phyloP scores from a whole-genome alignment of 169 alveolate genomes.

The Plasmodium ovale region DNA sequence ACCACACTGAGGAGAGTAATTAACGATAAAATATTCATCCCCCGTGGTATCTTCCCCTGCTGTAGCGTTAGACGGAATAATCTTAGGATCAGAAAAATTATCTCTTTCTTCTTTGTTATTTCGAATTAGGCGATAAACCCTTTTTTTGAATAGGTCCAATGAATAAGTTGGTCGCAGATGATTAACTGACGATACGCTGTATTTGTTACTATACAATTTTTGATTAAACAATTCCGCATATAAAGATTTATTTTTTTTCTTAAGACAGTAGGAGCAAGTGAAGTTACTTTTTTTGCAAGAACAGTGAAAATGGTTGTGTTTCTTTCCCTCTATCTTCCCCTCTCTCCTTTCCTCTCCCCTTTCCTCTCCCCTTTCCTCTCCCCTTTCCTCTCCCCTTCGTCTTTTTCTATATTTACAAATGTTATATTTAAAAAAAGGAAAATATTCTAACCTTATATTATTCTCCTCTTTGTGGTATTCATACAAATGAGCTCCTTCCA shows the following conservation, averaged over 20 bases:
- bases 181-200: neutral
- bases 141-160: neutral
- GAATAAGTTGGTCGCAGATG: neutral
- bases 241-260: neutral
- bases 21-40: neutral
- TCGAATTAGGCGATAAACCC: neutral
- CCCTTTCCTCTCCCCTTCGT: neutral
- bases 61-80: neutral
- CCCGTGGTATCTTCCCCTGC: neutral
- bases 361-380: too few relatives aligned
- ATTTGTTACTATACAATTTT: neutral
- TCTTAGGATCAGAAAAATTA: neutral
- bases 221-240: neutral
- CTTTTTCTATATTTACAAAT: neutral
- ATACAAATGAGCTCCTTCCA: neutral
- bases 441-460: neutral
- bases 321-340: too few relatives aligned
- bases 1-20: neutral
- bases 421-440: neutral
- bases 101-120: neutral
- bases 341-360: too few relatives aligned
- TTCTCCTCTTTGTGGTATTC: neutral
- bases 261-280: constrained; percentile 1
- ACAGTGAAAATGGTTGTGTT: too few relatives aligned
- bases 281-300: neutral